These are phyloP conservation scores for Cyberlindnera euphorbiae DNA, from an alignment of 805 yeast species.

Conservation along the genomic window DNA sequence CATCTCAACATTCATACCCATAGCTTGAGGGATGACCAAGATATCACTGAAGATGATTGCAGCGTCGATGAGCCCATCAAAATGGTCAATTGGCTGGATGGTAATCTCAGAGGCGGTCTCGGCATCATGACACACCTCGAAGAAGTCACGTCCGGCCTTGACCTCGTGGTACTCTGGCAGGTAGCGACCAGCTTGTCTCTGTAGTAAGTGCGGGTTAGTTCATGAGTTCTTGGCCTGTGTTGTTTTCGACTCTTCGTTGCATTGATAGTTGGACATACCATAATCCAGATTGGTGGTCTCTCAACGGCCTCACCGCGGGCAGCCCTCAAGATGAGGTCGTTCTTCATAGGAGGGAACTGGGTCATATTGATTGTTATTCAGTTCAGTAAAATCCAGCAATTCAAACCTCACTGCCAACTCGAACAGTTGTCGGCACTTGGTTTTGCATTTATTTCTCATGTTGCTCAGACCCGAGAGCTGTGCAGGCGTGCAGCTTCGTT, in stretches of 20 bases:
- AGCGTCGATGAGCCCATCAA: constrained; percentile 86
- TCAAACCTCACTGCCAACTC: no score
- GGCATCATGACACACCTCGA: constrained; percentile 92
- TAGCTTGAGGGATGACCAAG: constrained; percentile 93
- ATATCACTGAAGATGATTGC: constrained; percentile 96
- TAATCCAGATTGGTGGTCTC: constrained; percentile 97
- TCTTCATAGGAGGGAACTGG: constrained; percentile 71
- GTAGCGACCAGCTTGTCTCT: constrained; percentile 93
- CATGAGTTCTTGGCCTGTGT: background rate
- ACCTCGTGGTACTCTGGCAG: constrained; percentile 87
- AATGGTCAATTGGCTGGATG: constrained; percentile 91
- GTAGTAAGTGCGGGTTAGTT: constrained; percentile 24
- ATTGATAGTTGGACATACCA: no score
- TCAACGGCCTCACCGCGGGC: constrained; percentile 88
- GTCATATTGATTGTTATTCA: constrained; percentile 9
- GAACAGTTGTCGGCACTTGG: no score
- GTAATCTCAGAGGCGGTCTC: constrained; percentile 92
- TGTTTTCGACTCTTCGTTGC: no score
- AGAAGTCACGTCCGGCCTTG: constrained; percentile 82
- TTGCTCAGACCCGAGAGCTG: no score
- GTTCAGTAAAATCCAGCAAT: no score
- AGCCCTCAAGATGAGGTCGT: constrained; percentile 88
- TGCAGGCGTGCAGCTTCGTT: no score
- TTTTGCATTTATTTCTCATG: no score
- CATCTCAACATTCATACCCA: constrained; percentile 95